Base-by-base conservation (phyloP, 805 yeast species). In the Saccharomyces kudriavzevii region DNA sequence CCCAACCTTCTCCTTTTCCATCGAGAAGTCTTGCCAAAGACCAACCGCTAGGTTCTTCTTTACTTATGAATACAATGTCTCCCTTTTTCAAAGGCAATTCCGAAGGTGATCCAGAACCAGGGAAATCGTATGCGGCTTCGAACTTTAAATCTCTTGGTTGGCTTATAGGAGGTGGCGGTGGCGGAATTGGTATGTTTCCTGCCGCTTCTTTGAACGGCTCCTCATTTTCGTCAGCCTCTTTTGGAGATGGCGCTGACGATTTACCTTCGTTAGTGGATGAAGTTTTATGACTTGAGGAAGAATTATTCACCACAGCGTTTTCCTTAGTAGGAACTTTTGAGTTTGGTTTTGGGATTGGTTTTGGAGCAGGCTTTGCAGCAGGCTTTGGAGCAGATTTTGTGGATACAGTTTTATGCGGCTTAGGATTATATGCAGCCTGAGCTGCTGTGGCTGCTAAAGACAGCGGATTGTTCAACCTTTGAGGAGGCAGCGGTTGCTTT, bases 1-100 rank as follows among this genome's bases (percentile, higher is more conserved):
- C 92, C 99, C 99, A 94, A 4, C 99, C 99, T 68, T 90, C 94
- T 53, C 75, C 79, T 0, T 84, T 65, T 45, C 87, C 94, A 63
- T 86, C 91, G 56, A 85, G 68, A 31, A 82, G 76, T 67, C 86
- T 87, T 9, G 90, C 97, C 54, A 94, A 76, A 62, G 96, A 92
- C 99, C 99, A 94, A 17, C 97, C 96, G 57, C 88, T 91, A 48
- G 84, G 83, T 54, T 85, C 88, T 58, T 85, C 82, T 64, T 80
- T 84, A 2, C 83, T 73, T 31, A 94, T 81, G 56, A 82, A 82
- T 40, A 92, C 83, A 48, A 89, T 74, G 47, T 87, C 87, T 55
- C 87, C 96, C 62, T 85, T 87, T 5, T 77, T 71, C 43, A 92
- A 75, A 5, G 97, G 89, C 55, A 91, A 75, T 61, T 84, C 90